These are phyloP conservation scores for Anisodus acutangulus DNA, from an alignment of 257 asterid genomes.

Conservation along the genomic window DNA sequence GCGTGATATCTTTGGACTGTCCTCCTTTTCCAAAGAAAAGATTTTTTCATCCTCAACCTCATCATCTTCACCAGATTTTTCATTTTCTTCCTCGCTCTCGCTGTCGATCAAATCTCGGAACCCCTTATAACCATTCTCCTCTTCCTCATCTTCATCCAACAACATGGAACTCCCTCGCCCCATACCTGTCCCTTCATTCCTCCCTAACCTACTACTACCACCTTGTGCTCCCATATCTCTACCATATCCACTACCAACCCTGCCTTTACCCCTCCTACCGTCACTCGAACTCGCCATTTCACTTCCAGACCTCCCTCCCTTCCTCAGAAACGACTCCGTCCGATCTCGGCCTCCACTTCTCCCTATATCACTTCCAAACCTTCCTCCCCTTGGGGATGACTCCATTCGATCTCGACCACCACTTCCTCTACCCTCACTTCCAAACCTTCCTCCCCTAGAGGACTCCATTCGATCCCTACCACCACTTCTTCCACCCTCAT, in stretches of 20 bases:
- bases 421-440: constrained; percentile 27
- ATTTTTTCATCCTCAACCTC: constrained; percentile 42
- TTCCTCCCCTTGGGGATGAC: constrained; percentile 30
- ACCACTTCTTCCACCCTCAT: constrained; percentile 24
- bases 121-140: constrained; percentile 49
- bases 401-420: constrained; percentile 2
- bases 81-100: constrained; percentile 57
- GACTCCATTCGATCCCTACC: constrained; percentile 23
- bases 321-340: constrained; percentile 34
- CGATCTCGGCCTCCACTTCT: constrained; percentile 17
- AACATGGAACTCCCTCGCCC: constrained; percentile 42
- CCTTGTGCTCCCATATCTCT: constrained; percentile 44
- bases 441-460: constrained; percentile 28
- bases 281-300: constrained; percentile 32
- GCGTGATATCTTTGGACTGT: constrained; percentile 29
- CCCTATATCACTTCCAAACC: constrained; percentile 26
- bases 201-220: constrained; percentile 41
- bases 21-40: constrained; percentile 19
- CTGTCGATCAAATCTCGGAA: constrained; percentile 61
- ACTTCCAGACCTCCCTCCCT: constrained; percentile 51
- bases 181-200: constrained; percentile 40
- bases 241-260: constrained; percentile 35
- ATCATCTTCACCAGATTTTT: constrained; percentile 35
- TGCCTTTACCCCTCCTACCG: constrained; percentile 37
- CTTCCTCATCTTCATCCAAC: constrained; percentile 51